Percentiles rank a stretch among this genome's conserved stretches.
Conservation (phyloP, 208 protist species). For the Trypanosoma rangeli region DNA sequence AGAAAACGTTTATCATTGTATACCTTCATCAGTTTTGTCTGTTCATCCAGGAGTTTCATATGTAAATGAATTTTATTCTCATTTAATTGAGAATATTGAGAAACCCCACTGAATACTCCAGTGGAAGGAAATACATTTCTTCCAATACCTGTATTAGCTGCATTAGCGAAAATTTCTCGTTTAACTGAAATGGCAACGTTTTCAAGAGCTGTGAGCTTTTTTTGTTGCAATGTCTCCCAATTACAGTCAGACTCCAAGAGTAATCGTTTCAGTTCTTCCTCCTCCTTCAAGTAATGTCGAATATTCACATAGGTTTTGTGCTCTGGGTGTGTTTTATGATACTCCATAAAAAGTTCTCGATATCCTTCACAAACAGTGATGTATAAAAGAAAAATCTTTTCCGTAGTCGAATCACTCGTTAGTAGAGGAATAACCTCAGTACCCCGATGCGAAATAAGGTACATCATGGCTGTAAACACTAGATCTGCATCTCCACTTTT, state of each 20-base stretch:
- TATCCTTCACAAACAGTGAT: slow-evolving; percentile 37
- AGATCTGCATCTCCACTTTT: slow-evolving; percentile 49
- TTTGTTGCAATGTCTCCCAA: slow-evolving; percentile 67
- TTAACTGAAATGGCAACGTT: slow-evolving; percentile 32
- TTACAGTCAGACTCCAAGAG: slow-evolving; percentile 34
- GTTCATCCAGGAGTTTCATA: slow-evolving; percentile 48
- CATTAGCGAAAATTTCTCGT: slow-evolving; percentile 15
- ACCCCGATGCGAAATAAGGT: slow-evolving; percentile 52
- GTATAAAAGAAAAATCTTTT: slow-evolving; percentile 55
- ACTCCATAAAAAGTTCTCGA: slow-evolving; percentile 40
- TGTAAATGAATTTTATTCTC: slow-evolving; percentile 37
- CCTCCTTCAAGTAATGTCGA: slow-evolving; percentile 52
- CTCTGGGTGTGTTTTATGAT: slow-evolving; percentile 43
- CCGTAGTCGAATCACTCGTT: slow-evolving; percentile 23
- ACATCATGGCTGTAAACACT: slow-evolving; percentile 64
- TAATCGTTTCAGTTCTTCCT: slow-evolving; percentile 29
- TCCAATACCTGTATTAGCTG: slow-evolving; percentile 8
- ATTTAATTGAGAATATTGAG: slow-evolving; percentile 20
- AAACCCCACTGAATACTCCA: slow-evolving; percentile 22
- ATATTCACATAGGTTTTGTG: slow-evolving; percentile 44
- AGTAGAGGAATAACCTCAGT: slow-evolving; percentile 37
- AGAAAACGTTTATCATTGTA: slow-evolving; percentile 78
- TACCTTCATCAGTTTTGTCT: slow-evolving; percentile 59
- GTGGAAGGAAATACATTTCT: slow-evolving; percentile 12
- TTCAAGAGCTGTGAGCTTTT: slow-evolving; percentile 48